These are phyloP conservation scores for Lactarius hengduanensis DNA, from an alignment of 768 basidiomycete genomes.

Conservation along the genomic window DNA sequence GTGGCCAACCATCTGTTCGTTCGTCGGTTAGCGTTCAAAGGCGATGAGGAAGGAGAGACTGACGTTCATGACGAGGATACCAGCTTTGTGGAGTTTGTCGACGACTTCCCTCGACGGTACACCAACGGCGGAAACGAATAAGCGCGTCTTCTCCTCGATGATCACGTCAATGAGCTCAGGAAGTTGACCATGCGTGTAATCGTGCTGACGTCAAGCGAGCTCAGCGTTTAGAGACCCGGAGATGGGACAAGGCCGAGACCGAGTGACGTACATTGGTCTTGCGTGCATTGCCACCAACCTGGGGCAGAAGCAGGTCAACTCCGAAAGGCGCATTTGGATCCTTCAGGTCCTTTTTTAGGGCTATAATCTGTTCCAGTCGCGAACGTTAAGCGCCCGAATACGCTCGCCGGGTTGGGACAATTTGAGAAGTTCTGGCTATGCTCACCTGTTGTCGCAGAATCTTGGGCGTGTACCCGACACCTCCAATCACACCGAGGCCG, in stretches of 20 bases:
- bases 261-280: conserved; percentile 73
- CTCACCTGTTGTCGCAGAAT: conserved; percentile 73
- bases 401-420: no score
- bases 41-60: conserved; percentile 26
- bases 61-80: conserved; percentile 86
- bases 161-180: conserved; percentile 85
- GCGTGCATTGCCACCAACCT: conserved; percentile 81
- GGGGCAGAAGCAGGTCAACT: conserved; percentile 86
- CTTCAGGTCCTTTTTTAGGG: conserved; percentile 68
- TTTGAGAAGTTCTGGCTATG: neutral
- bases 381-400: no score
- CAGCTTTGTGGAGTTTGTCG: conserved; percentile 77
- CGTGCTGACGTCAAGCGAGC: conserved; percentile 49
- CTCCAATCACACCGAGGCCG: conserved; percentile 90
- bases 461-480: conserved; percentile 82
- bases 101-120: conserved; percentile 81
- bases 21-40: no score
- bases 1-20: conserved; percentile 79
- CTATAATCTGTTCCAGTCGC: conserved; percentile 51
- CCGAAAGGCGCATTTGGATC: conserved; percentile 84
- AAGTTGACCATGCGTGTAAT: conserved; percentile 88
- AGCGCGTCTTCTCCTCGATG: conserved; percentile 81
- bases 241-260: conserved; percentile 18
- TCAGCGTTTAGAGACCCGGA: conserved; percentile 1
- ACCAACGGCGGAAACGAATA: conserved; percentile 92